Base-by-base conservation (phyloP, 176 grass and related monocot species). In the Oryza rufipogon region DNA sequence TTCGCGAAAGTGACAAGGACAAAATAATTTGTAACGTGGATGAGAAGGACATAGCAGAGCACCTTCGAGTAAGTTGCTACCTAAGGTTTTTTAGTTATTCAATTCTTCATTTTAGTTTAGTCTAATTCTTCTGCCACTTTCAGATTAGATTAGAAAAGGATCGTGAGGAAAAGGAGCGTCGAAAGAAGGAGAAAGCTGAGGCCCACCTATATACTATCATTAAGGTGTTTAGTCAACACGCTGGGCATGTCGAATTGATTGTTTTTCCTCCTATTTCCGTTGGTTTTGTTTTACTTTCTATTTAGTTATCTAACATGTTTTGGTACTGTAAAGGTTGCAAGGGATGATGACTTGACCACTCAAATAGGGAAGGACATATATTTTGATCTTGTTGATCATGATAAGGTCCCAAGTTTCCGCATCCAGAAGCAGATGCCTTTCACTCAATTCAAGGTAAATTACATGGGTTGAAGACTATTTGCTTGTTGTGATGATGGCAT, bases 131-230 rank as follows among this genome's bases (percentile, higher is more conserved):
- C 23, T 17, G 25, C 74, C 80, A 20, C 49, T 79, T 68, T 73
- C 91, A 99, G 97, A 87, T 99, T 86, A 92, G 97, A 89, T 77
- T 99, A 67, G 88, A 99, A 86, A 99, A 99, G 47, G 97, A 99
- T 66, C 93, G 92, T 33, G 93, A 96, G 91, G 97, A 99, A 69
- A 99, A 99, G 67, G 93, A 96, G 72, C 97, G 89, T 16, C 89
- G 94, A 58, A 99, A 99, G 80, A 99, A 99, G 49, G 93, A 99
- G 79, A 99, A 99, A 91, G 97, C 97, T 68, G 97, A 99, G 86
- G 97, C 97, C 44, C 93, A 99, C 81, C 88, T 99, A 68, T 99
- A 99, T 85, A 99, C 97, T 51, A 94, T 99, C 66, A 94, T 99
- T 81, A 99, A 99, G 97, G 97, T 99, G 49, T 86, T 81, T 44